phyloP scores from a whole-genome alignment of 495 filamentous ascomycete genomes.

The Penicillium canariense region DNA sequence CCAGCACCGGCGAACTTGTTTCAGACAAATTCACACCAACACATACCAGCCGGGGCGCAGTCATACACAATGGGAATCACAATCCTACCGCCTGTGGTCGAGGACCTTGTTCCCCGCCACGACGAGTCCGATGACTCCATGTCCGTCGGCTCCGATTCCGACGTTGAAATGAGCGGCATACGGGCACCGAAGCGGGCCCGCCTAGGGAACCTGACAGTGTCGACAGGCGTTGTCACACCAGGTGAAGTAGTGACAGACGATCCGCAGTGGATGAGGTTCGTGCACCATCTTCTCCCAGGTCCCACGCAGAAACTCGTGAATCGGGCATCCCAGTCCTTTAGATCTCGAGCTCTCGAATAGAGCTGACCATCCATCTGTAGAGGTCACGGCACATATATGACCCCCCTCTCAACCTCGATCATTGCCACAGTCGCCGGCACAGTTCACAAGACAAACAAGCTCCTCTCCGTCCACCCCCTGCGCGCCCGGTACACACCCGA shows the following conservation, averaged over 20 bases:
- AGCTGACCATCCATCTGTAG: constrained; percentile 38
- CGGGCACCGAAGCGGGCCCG: constrained; percentile 41
- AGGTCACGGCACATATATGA: constrained; percentile 79
- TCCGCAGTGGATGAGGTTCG: constrained; percentile 93
- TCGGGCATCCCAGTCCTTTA: constrained; percentile 1
- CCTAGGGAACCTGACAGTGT: constrained; percentile 28
- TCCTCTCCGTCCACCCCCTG: constrained; percentile 83
- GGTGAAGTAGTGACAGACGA: constrained; percentile 86
- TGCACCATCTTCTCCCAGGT: constrained; percentile 7
- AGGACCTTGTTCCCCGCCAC: constrained; percentile 32
- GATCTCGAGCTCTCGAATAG: neutral
- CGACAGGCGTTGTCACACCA: constrained; percentile 71
- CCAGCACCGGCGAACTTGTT: neutral
- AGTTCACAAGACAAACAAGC: constrained; percentile 88
- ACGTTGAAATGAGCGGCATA: constrained; percentile 54
- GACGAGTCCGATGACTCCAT: constrained; percentile 42
- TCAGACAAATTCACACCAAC: neutral
- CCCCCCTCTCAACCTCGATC: constrained; percentile 62
- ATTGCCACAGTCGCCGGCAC: constrained; percentile 84
- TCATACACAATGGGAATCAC: constrained; percentile 67
- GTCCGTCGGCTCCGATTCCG: constrained; percentile 58
- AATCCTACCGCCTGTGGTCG: constrained; percentile 63
- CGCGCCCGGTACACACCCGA: constrained; percentile 93
- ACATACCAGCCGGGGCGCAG: neutral
- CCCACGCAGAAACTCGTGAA: neutral